These are phyloP conservation scores for Theobroma grandiflorum DNA, from an alignment of 441 rosid species.

Conservation along the genomic window DNA sequence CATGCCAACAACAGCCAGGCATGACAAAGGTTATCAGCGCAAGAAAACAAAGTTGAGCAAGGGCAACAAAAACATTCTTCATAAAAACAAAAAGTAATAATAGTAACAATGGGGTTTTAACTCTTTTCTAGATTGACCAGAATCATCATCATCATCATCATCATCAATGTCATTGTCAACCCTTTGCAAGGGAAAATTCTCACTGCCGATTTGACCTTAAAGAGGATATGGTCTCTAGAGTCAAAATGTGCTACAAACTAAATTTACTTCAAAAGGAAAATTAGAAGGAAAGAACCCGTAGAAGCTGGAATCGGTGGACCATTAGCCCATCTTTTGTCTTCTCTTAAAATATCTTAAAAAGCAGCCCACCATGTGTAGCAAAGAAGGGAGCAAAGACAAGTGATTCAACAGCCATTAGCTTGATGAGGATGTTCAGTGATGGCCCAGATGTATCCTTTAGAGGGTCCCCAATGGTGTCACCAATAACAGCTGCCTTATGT, in stretches of 20 bases:
- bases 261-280: conserved; percentile 28
- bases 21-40: not conserved
- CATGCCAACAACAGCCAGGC: not conserved
- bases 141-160: conserved; percentile 34
- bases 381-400: conserved; percentile 75
- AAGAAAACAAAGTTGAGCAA: not conserved
- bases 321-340: not conserved
- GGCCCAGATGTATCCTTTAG: conserved; percentile 76
- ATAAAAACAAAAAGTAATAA: not conserved
- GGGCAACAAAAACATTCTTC: not conserved
- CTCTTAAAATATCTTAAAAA: conserved; percentile 58
- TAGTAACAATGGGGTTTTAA: conserved; percentile 21
- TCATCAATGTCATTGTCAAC: conserved; percentile 23
- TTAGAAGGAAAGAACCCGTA: conserved; percentile 5
- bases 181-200: conserved; percentile 23
- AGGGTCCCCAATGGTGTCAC: conserved; percentile 76
- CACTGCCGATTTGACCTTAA: conserved; percentile 24
- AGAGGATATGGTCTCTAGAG: conserved; percentile 27
- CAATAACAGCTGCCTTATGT: conserved; percentile 73
- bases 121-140: conserved; percentile 24
- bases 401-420: conserved; percentile 79
- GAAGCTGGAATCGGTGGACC: not conserved
- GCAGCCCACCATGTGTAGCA: conserved; percentile 68
- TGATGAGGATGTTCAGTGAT: conserved; percentile 75
- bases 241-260: conserved; percentile 36